Percentiles rank a stretch among this genome's conserved stretches.
Conservation (phyloP, 2,329 filamentous ascomycete species). For the Aureobasidium sp. region DNA sequence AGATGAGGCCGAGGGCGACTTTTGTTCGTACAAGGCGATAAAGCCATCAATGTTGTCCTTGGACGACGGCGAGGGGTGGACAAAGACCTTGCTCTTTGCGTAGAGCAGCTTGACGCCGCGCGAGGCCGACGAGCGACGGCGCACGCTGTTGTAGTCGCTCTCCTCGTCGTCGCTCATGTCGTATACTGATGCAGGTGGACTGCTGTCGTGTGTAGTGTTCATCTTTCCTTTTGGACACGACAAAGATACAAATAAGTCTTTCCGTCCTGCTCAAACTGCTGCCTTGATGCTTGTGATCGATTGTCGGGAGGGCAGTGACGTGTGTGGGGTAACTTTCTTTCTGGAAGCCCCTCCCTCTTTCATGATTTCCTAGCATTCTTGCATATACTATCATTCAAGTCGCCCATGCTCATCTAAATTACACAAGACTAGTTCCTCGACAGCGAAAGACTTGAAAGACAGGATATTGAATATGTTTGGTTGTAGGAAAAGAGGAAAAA, state of each 20-base stretch:
- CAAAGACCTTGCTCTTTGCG: constrained; percentile 96
- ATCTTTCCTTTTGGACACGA: not conserved
- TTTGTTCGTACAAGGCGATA: constrained; percentile 88
- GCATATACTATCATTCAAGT: no score
- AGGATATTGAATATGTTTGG: no score
- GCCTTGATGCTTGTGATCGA: constrained; percentile 5
- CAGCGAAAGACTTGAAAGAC: no score
- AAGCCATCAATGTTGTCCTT: constrained; percentile 96
- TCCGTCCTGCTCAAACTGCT: not conserved
- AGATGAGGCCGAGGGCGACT: constrained; percentile 40
- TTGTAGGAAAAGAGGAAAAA: not conserved
- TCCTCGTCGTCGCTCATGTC: constrained; percentile 96
- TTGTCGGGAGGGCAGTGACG: not conserved
- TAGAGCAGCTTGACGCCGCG: constrained; percentile 88
- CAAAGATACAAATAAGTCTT: no score
- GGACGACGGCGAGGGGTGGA: constrained; percentile 85
- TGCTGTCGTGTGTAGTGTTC: not conserved
- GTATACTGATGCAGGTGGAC: constrained; percentile 79
- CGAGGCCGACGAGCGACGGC: constrained; percentile 69
- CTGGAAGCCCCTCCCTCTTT: not conserved
- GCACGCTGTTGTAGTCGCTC: constrained; percentile 88
- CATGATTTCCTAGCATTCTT: not conserved
- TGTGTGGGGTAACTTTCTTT: not conserved
- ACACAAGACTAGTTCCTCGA: no score
- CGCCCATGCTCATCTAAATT: no score